These are phyloP conservation scores for Mucor sp. DNA, from an alignment of 371 early-diverging fungal genomes.

Conservation along the genomic window DNA sequence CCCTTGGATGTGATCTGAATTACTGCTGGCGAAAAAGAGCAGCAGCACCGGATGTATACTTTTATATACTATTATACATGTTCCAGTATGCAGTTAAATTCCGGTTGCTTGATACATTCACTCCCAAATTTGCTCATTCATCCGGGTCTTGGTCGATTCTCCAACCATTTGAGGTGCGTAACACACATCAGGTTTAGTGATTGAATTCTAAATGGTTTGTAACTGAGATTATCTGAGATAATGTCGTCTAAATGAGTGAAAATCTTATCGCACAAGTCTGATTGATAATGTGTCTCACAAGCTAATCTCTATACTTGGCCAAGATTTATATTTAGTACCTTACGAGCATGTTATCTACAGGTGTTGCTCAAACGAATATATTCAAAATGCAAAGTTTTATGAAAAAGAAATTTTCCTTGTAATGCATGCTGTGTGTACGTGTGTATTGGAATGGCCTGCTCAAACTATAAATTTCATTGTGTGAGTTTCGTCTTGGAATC, in stretches of 20 bases:
- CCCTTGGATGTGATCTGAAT: background rate
- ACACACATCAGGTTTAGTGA: background rate
- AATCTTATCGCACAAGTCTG: background rate
- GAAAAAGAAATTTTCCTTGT: background rate
- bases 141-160: background rate
- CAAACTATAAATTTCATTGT: background rate
- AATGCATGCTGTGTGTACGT: background rate
- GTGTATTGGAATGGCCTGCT: background rate
- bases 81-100: background rate
- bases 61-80: conserved; percentile 5
- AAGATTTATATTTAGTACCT: background rate
- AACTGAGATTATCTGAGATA: conserved; percentile 3
- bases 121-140: background rate
- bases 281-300: background rate
- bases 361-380: background rate
- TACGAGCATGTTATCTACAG: background rate
- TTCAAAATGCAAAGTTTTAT: background rate
- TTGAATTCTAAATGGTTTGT: background rate
- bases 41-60: conserved; percentile 5
- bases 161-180: background rate
- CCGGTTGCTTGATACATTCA: background rate
- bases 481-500: background rate
- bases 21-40: background rate
- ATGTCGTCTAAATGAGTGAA: background rate
- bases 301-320: background rate